Percentiles rank a stretch among this genome's conserved stretches.
Evolutionary conservation across 2,329 filamentous ascomycete species (phyloP).

Genomic region (Diplodia mutila): DNA sequence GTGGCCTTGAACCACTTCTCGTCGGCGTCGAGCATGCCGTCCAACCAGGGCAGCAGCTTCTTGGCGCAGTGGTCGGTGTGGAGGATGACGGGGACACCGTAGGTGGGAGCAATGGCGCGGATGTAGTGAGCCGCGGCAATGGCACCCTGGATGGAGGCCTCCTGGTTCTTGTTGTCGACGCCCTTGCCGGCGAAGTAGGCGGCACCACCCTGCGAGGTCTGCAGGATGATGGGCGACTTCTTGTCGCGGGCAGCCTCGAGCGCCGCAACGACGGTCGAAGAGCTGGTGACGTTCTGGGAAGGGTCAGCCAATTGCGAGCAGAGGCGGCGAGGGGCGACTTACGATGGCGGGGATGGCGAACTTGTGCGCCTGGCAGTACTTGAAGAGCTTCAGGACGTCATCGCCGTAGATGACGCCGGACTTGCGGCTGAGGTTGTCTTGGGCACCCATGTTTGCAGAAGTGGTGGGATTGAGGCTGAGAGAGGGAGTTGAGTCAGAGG

Average conservation of each 20-base stretch:
- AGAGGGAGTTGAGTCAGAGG: background rate
- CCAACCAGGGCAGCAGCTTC: constrained; percentile 90
- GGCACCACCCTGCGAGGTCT: constrained; percentile 90
- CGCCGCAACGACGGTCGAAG: constrained; percentile 79
- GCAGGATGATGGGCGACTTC: constrained; percentile 90
- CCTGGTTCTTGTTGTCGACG: constrained; percentile 62
- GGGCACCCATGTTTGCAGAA: constrained; percentile 47
- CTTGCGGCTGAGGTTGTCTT: constrained; percentile 65
- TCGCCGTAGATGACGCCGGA: constrained; percentile 66
- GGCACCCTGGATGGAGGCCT: constrained; percentile 84
- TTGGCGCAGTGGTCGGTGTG: constrained; percentile 99
- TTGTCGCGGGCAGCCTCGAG: constrained; percentile 94
- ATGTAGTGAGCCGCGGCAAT: constrained; percentile 88
- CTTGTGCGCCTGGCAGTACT: constrained; percentile 83
- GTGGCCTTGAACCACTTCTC: constrained; percentile 94
- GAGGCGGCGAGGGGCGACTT: constrained; percentile 27
- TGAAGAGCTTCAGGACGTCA: constrained; percentile 73
- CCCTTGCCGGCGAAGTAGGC: constrained; percentile 59
- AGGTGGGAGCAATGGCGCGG: constrained; percentile 80
- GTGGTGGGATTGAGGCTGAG: constrained; percentile 11
- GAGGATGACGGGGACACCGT: constrained; percentile 81
- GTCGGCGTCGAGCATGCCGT: constrained; percentile 88
- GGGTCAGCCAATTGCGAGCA: background rate
- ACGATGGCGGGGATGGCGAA: constrained; percentile 84
- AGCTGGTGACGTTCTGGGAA: constrained; percentile 80